Evolutionary conservation across 257 asterid genomes (phyloP), one percentile per base, ranked within the genome.

Genomic region (Plantago major): DNA sequence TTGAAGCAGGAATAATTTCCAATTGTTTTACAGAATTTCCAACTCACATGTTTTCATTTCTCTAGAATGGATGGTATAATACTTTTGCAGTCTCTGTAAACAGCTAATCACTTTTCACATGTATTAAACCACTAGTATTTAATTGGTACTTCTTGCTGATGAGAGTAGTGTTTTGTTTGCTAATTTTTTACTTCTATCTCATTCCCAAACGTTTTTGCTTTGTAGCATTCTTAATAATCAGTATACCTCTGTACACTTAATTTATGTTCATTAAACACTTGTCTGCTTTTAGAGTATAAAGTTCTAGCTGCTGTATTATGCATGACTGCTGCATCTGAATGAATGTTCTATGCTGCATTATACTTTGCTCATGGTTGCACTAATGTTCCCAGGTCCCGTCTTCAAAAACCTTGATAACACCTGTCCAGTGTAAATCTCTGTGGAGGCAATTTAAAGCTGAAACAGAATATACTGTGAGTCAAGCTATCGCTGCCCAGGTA

Each of bases 401-500:
- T 42, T 50, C 87, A 16, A 85, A 80, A 74, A 90, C 96, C 67
- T 81, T 90, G 85, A 73, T 90, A 61, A 87, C 96, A 54, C 97
- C 97, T 6, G 95, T 90, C 64, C 96, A 90, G 81, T 87, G 97
- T 81, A 90, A 87, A 72, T 72, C 90, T 28, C 69, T 90, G 73
- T 90, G 97, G 97, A 87, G 93, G 82, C 96, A 90, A 70, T 90
- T 90, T 61, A 83, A 78, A 65, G 14, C 80, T 10, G 97, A 90
- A 83, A 90, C 97, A 2, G 97, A 90, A 77, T 87, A 90, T 73
- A 79, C 95, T 50, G 95, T 90, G 57, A 78, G 89, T 63, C 97
- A 90, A 77, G 97, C 97, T 61, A 83, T 90, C 67, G 65, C 96
- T 78, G 97, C 97, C 58, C 97, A 90, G 97, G 97, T 75, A 81